Evolutionary conservation across 257 asterid genomes (phyloP), one percentile per base, ranked within the genome.

Genomic region (Solanum neorickii): DNA sequence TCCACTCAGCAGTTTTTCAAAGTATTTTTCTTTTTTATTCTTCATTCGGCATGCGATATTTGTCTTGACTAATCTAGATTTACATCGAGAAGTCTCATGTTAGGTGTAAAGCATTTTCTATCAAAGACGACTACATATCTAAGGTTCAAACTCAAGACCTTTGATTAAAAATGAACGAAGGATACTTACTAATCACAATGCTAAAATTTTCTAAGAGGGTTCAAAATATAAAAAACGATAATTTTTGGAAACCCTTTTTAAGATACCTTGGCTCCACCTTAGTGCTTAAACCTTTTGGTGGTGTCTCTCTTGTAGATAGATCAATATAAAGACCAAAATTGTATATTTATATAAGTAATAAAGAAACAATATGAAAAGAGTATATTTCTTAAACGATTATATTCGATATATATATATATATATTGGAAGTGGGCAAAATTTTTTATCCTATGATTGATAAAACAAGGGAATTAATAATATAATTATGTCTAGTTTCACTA

Each of bases 81-180:
- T 1, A 3, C 1, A n/a, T n/a, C 35, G 9, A 65, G 35, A 65
- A 0, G 4, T 6, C 37, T 12, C 37, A 25, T 0, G 35, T 66
- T 3, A 7, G 3, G 1, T 13, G 37, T 2, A 3, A 49, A 49
- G 3, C 0, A 0, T 49, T 49, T 14, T 2, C 3, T 2, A 49
- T 49, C 20, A 47, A 47, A 47, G 59, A 14, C 11, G 5, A 27
- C 1, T 25, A 25, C 9, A 25, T 12, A 25, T 13, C 4, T 27
- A 11, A 0, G 2, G 1, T 3, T 69, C 12, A 0, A 29, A 69
- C 1, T 7, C 12, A 0, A 6, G 3, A 69, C 0, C 23, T 49
- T 2, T 49, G 21, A 49, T 15, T 14, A 5, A 49, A 49, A 49
- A 49, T 49, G 3, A 6, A 49, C 2, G 21, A 49, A 14, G 8